Evolutionary conservation across 1,284 basidiomycete genomes (phyloP).

Genomic region (Vanrija sp.): DNA sequence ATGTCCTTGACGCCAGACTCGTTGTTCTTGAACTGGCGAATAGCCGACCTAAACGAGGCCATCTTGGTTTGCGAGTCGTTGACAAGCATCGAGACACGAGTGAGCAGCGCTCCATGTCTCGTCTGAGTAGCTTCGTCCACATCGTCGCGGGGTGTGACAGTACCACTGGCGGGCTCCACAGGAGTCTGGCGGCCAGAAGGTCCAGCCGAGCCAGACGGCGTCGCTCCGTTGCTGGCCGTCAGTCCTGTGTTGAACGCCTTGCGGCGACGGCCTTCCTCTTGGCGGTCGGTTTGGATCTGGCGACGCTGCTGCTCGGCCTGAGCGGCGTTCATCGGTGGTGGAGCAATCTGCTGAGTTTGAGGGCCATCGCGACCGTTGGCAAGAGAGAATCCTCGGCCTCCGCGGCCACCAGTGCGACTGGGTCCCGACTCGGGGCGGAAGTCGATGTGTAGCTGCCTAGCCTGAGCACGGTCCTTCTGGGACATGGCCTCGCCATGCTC

Average conservation of each 20-base stretch:
- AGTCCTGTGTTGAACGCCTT: slow-evolving; percentile 63
- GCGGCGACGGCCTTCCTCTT: slow-evolving; percentile 37
- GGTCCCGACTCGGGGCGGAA: slow-evolving; percentile 54
- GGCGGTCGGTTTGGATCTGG: slow-evolving; percentile 35
- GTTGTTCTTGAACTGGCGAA: slow-evolving; percentile 70
- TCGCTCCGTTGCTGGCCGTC: slow-evolving; percentile 32
- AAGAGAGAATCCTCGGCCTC: slow-evolving; percentile 35
- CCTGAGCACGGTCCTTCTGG: slow-evolving; percentile 70
- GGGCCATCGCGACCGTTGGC: slow-evolving; percentile 8
- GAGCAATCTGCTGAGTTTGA: slow-evolving; percentile 36
- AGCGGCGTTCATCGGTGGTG: slow-evolving; percentile 35
- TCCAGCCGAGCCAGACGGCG: background rate
- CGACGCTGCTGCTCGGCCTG: slow-evolving; percentile 41
- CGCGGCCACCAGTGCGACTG: slow-evolving; percentile 19
- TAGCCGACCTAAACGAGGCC: slow-evolving; percentile 71
- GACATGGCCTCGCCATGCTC: slow-evolving; percentile 76
- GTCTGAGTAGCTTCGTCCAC: slow-evolving; percentile 43
- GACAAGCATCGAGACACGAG: slow-evolving; percentile 64
- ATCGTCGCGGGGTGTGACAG: slow-evolving; percentile 41
- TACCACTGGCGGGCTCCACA: slow-evolving; percentile 26
- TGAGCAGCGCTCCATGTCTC: slow-evolving; percentile 65
- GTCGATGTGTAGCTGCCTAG: slow-evolving; percentile 69
- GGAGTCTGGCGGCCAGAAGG: slow-evolving; percentile 9
- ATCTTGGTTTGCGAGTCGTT: slow-evolving; percentile 68
- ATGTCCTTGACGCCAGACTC: slow-evolving; percentile 80